phyloP scores from a whole-genome alignment of 2,329 filamentous ascomycete species.

The Arthrobotrys megalospora region DNA sequence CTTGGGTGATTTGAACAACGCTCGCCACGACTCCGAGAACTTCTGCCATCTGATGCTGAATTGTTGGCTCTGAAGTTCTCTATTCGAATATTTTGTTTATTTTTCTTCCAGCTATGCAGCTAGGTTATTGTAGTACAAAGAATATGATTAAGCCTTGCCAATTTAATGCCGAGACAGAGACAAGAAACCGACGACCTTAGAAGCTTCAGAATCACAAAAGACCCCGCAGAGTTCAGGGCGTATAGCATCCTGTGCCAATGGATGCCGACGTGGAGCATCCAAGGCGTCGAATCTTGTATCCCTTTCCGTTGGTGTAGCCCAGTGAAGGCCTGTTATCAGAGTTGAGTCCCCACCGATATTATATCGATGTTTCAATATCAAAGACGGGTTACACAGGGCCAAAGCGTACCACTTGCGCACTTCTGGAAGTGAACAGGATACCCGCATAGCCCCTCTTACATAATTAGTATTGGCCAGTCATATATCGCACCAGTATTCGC shows the following conservation, averaged over 20 bases:
- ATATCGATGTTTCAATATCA: background rate
- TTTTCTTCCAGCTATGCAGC: background rate
- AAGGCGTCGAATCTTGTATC: no score
- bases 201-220: background rate
- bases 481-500: slow-evolving; percentile 7
- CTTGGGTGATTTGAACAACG: slow-evolving; percentile 13
- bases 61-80: no score
- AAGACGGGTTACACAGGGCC: slow-evolving; percentile 6
- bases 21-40: slow-evolving; percentile 29
- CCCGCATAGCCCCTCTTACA: background rate
- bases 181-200: background rate
- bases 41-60: slow-evolving; percentile 12
- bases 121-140: background rate
- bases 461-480: background rate
- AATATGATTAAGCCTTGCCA: background rate
- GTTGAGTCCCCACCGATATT: background rate
- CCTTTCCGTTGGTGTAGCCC: background rate
- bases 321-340: background rate
- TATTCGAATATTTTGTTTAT: background rate
- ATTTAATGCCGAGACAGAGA: background rate
- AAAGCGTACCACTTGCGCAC: background rate
- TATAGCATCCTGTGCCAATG: background rate
- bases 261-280: background rate
- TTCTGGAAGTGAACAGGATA: background rate
- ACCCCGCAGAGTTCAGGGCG: background rate